A percentile compares a stretch with the other conserved stretches of the same genome.
These are phyloP conservation scores for Croton setiger DNA, from an alignment of 441 rosid genomes.

Conservation along the genomic window DNA sequence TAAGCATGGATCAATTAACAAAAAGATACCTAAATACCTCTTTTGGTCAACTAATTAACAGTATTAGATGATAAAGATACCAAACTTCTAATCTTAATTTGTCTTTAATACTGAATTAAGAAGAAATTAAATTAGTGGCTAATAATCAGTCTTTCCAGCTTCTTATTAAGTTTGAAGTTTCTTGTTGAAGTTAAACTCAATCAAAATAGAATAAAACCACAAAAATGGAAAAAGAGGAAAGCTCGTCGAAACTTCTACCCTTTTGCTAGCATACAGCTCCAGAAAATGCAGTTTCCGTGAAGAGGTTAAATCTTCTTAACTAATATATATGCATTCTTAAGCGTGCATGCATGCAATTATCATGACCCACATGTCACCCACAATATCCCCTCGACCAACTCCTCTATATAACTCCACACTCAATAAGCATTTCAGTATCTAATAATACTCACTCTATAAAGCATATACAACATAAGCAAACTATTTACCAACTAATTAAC, in stretches of 20 bases:
- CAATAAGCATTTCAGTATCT: no score
- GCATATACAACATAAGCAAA: no score
- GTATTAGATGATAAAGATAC: no score
- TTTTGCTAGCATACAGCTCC: no score
- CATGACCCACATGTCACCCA: neutral
- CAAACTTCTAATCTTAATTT: neutral
- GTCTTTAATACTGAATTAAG: neutral
- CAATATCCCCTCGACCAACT: no score
- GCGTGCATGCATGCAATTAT: neutral
- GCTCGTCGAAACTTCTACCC: neutral
- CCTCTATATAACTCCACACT: no score
- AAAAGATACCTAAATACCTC: no score
- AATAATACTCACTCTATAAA: no score
- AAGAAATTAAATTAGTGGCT: neutral
- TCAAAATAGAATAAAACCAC: neutral
- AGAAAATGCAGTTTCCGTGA: no score
- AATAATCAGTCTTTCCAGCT: neutral
- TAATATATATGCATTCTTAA: neutral
- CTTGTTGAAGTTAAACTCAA: neutral
- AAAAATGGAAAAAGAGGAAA: neutral
- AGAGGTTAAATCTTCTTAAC: neutral
- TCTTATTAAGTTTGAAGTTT: neutral
- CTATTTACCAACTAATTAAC: no score
- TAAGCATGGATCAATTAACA: neutral
- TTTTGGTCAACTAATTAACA: no score